Percentiles rank a stretch among this genome's conserved stretches.
These are phyloP conservation scores for Gracilaria vermiculophylla DNA, from an alignment of 23 red algal genomes.

Conservation along the genomic window DNA sequence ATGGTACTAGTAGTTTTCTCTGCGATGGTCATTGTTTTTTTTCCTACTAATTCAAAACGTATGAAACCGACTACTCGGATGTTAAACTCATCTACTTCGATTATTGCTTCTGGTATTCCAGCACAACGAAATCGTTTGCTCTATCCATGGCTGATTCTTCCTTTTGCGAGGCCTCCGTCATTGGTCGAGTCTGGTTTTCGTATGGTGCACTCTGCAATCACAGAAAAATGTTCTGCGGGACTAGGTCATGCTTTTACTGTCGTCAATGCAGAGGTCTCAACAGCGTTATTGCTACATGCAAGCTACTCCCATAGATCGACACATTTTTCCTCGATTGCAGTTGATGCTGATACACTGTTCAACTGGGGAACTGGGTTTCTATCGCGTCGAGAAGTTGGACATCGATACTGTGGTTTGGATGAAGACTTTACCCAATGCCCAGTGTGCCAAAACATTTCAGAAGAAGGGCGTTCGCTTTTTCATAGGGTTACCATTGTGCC, in stretches of 20 bases:
- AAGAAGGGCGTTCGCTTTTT: background rate
- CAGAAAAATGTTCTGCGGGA: slow-evolving; percentile 1
- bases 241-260: slow-evolving; percentile 41
- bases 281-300: background rate
- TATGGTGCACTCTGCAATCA: slow-evolving; percentile 19
- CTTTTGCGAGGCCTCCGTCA: background rate
- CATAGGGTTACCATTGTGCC: slow-evolving; percentile 8
- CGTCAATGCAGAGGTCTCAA: slow-evolving; percentile 43
- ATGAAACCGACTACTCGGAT: background rate
- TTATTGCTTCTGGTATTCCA: background rate
- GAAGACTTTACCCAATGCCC: background rate
- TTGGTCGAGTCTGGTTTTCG: slow-evolving; percentile 26
- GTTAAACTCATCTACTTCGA: background rate
- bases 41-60: background rate
- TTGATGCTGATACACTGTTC: background rate
- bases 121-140: slow-evolving; percentile 14
- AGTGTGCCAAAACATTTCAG: background rate
- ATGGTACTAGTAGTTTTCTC: too few relatives aligned
- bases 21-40: too few relatives aligned
- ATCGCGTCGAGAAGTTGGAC: background rate
- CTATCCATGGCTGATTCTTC: slow-evolving; percentile 11
- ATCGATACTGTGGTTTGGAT: background rate
- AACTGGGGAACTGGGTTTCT: slow-evolving; percentile 23
- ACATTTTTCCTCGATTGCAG: background rate
- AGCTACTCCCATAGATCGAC: slow-evolving; percentile 21